A percentile compares a stretch with the other conserved stretches of the same genome.
Conservation (phyloP, 257 asterid genomes). For the Nicotiana tabacum region DNA sequence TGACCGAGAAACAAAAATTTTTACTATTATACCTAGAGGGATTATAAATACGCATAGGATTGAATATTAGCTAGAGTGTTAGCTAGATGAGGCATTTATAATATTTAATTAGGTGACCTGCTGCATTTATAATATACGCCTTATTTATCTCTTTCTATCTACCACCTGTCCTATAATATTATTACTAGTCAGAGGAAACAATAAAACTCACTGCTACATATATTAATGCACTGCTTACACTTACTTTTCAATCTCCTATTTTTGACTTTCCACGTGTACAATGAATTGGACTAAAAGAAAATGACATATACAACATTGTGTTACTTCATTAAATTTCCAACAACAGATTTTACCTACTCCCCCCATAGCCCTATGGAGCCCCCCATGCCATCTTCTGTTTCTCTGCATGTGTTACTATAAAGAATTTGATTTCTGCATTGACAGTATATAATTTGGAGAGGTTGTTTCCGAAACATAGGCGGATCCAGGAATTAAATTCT, state of each 20-base stretch:
- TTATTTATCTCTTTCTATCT: not conserved
- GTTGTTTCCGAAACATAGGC: too few species aligned
- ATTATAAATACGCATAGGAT: not conserved
- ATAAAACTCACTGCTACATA: not conserved
- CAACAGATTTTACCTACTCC: not conserved
- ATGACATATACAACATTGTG: not conserved
- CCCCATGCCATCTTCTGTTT: not conserved
- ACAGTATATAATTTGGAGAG: not conserved
- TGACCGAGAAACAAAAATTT: too few species aligned
- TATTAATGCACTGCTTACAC: not conserved
- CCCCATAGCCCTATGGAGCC: too few species aligned
- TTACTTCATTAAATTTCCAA: not conserved
- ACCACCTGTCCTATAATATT: not conserved
- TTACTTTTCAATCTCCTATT: not conserved
- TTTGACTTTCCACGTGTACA: not conserved
- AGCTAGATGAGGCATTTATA: not conserved
- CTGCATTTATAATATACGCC: not conserved
- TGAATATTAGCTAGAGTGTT: not conserved
- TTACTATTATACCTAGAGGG: not conserved
- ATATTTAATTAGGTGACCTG: not conserved
- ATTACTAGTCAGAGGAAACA: not conserved
- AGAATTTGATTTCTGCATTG: not conserved
- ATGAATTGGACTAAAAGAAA: not conserved
- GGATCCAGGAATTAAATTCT: too few species aligned
- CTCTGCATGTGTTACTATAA: not conserved